Percentiles rank a stretch among this genome's conserved stretches.
Evolutionary conservation across 2,329 filamentous ascomycete species (phyloP).

Genomic region (Fusarium devonianum): DNA sequence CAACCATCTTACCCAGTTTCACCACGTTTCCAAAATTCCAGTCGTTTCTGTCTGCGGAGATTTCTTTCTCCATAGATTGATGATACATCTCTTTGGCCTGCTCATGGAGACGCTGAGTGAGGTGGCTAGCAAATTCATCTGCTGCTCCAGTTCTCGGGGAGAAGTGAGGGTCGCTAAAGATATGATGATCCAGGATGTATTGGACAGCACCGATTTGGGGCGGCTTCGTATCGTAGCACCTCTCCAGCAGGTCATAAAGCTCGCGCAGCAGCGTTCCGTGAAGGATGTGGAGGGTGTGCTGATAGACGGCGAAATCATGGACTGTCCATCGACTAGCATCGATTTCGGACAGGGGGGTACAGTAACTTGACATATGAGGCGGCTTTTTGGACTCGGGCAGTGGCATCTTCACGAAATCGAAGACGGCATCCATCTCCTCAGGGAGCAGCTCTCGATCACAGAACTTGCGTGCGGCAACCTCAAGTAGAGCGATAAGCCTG

Average conservation of each 20-base stretch:
- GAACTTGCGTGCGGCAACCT: slow-evolving; percentile 86
- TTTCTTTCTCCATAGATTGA: slow-evolving; percentile 77
- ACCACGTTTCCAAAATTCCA: slow-evolving; percentile 95
- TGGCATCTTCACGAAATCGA: slow-evolving; percentile 80
- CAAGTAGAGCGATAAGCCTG: slow-evolving; percentile 80
- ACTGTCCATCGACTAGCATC: slow-evolving; percentile 71
- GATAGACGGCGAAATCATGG: slow-evolving; percentile 73
- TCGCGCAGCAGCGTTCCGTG: slow-evolving; percentile 87
- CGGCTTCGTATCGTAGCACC: slow-evolving; percentile 88
- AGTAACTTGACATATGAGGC: slow-evolving; percentile 61
- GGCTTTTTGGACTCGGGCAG: slow-evolving; percentile 70
- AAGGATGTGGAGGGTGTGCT: slow-evolving; percentile 74
- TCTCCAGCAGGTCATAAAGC: slow-evolving; percentile 84
- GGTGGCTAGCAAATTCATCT: slow-evolving; percentile 73
- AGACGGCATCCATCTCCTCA: slow-evolving; percentile 82
- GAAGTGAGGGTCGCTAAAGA: slow-evolving; percentile 81
- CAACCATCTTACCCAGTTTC: slow-evolving; percentile 83
- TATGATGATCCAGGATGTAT: slow-evolving; percentile 81
- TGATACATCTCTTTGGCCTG: slow-evolving; percentile 83
- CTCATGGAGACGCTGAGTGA: slow-evolving; percentile 75
- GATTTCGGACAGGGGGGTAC: slow-evolving; percentile 61
- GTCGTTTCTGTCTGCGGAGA: slow-evolving; percentile 79
- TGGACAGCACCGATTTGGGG: slow-evolving; percentile 82
- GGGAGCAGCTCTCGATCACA: slow-evolving; percentile 81
- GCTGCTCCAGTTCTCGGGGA: slow-evolving; percentile 73